Base-by-base conservation (phyloP, 768 basidiomycete species). In the Suillus sp. region DNA sequence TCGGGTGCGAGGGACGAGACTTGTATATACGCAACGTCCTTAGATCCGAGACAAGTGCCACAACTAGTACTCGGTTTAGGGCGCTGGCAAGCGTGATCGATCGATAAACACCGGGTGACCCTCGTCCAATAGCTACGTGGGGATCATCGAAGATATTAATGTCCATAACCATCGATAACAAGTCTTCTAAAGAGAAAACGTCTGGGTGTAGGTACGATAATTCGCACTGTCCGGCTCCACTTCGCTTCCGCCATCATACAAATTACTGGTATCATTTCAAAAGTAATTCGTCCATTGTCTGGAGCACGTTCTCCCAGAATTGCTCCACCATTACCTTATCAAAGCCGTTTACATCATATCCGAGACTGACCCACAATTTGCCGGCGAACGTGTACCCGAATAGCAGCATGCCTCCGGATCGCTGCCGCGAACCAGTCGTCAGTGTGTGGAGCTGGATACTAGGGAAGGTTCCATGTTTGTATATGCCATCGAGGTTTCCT, bases 341-440 rank as follows among this genome's bases (percentile, higher is more conserved):
- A 70, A 91, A 92, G 0, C 90, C 91, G 70, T 90, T 90, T 66
- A 83, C 79, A 70, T 94, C 93, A 72, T 92, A 93, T 0, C 91
- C 90, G 35, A 94, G 78, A 66, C 88, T 92, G 40, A 94, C 71
- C 90, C 90, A 93, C 20, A 95, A 74, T 74, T 86, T 88, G 8
- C 87, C 88, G 25, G 79, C 85, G 66, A 89, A 90, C 0, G 89
- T 91, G 73, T 90, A 91, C 3, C 88, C 89, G 64, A 95, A 93
- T n/a, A 95, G 74, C 43, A 95, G 79, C 85, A 93, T 88, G 2
- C 86, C 91, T 11, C 91, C 86, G 0, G 83, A 71, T 3, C 92
- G 84, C 71, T 94, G 92, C n/a, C 93, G 82, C 8, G 90, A 92
- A 3, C 92, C 93, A 1, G 93, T 93, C 32, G 90, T 94, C 38